Base-by-base conservation (phyloP, 805 yeast species). In the Jamesozyma jinghongensis region DNA sequence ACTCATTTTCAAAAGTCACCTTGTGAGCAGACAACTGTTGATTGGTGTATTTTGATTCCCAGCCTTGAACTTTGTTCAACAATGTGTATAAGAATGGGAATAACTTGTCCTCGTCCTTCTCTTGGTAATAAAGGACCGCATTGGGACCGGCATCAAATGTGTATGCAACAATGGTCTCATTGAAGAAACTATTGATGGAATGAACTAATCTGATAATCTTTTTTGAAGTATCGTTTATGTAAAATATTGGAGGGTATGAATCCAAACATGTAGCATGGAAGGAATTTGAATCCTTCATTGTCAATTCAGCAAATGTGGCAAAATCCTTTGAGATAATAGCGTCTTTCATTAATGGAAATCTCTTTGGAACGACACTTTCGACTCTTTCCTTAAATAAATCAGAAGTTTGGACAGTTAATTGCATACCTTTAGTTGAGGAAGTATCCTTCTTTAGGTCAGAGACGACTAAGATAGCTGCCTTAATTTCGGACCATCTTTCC, bases 101-200 rank as follows among this genome's bases (percentile, higher is more conserved):
- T 5, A 92, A 79, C 46, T 68, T 70, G n/a, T 65, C 52, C 64
- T 87, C 95, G 63, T 90, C 75, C 54, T 78, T 70, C 49, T 73
- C 74, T 58, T 81, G 78, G 60, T 92, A 92, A 67, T 92, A 92
- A 46, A 92, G 74, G 34, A 92, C 99, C 17, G 97, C 95, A 65
- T 92, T 92, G 64, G 99, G 98, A 59, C 99, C 99, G 26, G 99
- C 99, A 63, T 92, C 99, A 57, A 83, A 92, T 1, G 99, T 92
- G 65, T 92, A 92, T 30, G 97, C 97, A 11, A 95, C 98, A 41
- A 90, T 72, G 11, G 73, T 72, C 54, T 74, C 69, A 18, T 54
- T 52, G 45, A 63, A 66, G 44, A 61, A 63, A 48, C 73, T 79
- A 58, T 92, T 92, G 59, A 92, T 75, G 41, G 71, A 67, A 62